These are phyloP conservation scores for Rhytidhysteron rufulum DNA, from an alignment of 2,329 filamentous ascomycete species.

Conservation along the genomic window DNA sequence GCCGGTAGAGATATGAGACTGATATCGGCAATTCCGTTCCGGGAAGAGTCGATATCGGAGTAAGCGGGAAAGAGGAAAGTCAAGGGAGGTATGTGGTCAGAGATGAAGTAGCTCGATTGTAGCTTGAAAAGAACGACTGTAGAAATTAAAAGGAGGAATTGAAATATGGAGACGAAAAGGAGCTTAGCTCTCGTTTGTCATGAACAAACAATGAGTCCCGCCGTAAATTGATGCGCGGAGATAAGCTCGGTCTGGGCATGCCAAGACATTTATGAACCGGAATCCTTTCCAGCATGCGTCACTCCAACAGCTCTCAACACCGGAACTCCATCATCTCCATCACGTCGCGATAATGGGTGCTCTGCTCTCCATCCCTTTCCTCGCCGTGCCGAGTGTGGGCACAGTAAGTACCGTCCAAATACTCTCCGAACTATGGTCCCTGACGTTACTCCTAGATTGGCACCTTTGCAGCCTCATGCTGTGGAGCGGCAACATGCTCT, in stretches of 20 bases:
- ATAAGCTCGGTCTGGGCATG: not conserved
- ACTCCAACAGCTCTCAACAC: conserved; percentile 2
- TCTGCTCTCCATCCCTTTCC: conserved; percentile 79
- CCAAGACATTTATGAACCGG: not conserved
- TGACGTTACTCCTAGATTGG: conserved; percentile 55
- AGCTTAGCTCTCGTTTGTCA: no score
- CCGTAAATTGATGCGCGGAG: no score
- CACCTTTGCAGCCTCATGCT: conserved; percentile 83
- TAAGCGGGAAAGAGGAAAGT: conserved; percentile 3
- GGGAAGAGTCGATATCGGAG: conserved; percentile 6
- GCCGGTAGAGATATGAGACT: not conserved
- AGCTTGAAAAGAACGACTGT: not conserved
- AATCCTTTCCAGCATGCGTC: not conserved
- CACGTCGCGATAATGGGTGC: conserved; percentile 68
- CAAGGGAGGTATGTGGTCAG: conserved; percentile 1
- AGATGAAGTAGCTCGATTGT: not conserved
- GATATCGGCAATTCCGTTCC: conserved; percentile 6
- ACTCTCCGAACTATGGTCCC: no score
- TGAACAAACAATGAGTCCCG: no score
- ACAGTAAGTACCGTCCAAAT: conserved; percentile 64
- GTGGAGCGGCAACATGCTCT: conserved; percentile 92
- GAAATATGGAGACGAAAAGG: not conserved
- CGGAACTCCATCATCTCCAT: conserved; percentile 14
- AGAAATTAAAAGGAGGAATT: no score
- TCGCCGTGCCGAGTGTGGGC: conserved; percentile 81